These are phyloP conservation scores for Cyphellophora attinorum DNA, from an alignment of 2,329 filamentous ascomycete species.

Conservation along the genomic window DNA sequence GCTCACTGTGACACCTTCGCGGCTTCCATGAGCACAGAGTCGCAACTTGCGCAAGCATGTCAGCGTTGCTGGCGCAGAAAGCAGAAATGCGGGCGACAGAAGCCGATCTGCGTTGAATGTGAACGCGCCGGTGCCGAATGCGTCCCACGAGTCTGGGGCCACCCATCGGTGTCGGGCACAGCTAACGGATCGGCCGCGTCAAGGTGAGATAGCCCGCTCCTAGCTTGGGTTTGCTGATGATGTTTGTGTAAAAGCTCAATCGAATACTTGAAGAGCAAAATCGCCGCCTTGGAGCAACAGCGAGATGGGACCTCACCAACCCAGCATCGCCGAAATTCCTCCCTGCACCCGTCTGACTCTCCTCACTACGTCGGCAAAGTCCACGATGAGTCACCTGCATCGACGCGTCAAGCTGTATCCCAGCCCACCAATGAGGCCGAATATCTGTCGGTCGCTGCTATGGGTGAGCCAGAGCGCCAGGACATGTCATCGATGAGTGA, in stretches of 20 bases:
- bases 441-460: slow-evolving; percentile 4
- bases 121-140: slow-evolving; percentile 1
- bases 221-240: too few relatives aligned
- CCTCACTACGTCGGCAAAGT: too few relatives aligned
- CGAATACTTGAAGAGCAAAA: slow-evolving; percentile 1
- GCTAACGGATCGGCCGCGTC: too few relatives aligned
- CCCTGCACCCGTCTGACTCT: too few relatives aligned
- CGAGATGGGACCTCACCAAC: too few relatives aligned
- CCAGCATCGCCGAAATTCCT: too few relatives aligned
- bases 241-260: too few relatives aligned
- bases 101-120: slow-evolving; percentile 3
- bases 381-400: too few relatives aligned
- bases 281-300: background rate
- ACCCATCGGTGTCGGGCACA: too few relatives aligned
- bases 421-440: slow-evolving; percentile 1
- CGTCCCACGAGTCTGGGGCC: slow-evolving; percentile 2
- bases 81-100: slow-evolving; percentile 4
- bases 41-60: slow-evolving; percentile 1
- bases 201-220: too few relatives aligned
- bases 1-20: too few relatives aligned
- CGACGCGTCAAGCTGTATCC: too few relatives aligned
- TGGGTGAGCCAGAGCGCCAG: slow-evolving; percentile 3
- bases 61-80: slow-evolving; percentile 5
- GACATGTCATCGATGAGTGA: background rate
- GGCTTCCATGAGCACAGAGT: slow-evolving; percentile 2